These are phyloP conservation scores for Lactarius sp. DNA, from an alignment of 768 basidiomycete species.

Conservation along the genomic window DNA sequence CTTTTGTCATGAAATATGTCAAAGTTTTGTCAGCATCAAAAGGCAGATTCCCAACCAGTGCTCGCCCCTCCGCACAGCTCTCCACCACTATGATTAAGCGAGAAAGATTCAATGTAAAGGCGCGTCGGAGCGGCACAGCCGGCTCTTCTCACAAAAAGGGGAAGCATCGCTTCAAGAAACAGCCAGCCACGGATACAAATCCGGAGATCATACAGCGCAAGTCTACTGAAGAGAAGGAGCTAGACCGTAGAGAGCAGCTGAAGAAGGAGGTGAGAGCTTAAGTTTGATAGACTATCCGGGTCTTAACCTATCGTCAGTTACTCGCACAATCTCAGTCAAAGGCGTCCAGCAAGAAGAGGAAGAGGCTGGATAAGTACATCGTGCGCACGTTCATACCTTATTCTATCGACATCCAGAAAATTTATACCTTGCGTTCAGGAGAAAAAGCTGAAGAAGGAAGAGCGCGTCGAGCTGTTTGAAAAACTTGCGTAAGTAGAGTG, in stretches of 20 bases:
- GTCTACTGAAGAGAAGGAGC: constrained; percentile 30
- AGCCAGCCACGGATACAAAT: constrained; percentile 20
- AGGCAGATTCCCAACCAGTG: too few species aligned
- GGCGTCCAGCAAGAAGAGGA: constrained; percentile 46
- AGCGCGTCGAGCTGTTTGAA: constrained; percentile 67
- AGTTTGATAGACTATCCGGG: not conserved
- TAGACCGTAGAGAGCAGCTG: constrained; percentile 29
- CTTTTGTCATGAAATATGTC: too few species aligned
- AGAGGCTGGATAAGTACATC: constrained; percentile 48
- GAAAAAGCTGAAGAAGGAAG: constrained; percentile 90
- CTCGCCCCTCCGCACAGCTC: not conserved
- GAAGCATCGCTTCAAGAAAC: constrained; percentile 26
- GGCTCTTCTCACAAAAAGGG: constrained; percentile 62
- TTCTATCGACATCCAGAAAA: not conserved
- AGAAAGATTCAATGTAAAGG: constrained; percentile 57
- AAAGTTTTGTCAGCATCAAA: too few species aligned
- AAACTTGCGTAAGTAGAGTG: constrained; percentile 71
- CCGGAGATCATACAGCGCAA: constrained; percentile 30
- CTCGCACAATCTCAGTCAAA: constrained; percentile 29
- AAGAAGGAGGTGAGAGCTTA: constrained; percentile 30
- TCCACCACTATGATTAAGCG: constrained; percentile 12
- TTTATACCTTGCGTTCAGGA: constrained; percentile 43
- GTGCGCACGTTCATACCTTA: constrained; percentile 29
- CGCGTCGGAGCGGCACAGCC: constrained; percentile 51
- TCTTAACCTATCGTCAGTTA: constrained; percentile 4